These are phyloP conservation scores for Geotrichum klebahnii DNA, from an alignment of 1,139 yeast species.

Conservation along the genomic window DNA sequence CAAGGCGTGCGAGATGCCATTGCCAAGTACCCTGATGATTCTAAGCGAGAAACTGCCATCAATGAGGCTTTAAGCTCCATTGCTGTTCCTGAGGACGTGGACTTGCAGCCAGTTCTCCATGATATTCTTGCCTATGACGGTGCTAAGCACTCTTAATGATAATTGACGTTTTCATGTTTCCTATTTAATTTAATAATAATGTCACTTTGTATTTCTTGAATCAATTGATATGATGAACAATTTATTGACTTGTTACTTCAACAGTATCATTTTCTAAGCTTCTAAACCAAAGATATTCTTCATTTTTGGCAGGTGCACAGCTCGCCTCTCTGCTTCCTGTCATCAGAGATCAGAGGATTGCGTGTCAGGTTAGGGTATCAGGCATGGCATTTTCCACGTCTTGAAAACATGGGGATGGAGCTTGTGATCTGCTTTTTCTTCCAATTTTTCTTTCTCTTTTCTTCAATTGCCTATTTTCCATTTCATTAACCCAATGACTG, in stretches of 20 bases:
- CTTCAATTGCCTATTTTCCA: background rate
- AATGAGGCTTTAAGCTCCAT: constrained; percentile 31
- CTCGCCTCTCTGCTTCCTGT: too few relatives aligned
- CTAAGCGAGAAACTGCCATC: constrained; percentile 19
- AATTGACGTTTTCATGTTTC: background rate
- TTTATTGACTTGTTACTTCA: background rate
- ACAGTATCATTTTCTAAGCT: background rate
- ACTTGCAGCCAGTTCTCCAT: constrained; percentile 29
- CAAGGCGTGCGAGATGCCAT: constrained; percentile 28
- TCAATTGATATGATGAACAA: too few relatives aligned
- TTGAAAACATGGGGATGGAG: background rate
- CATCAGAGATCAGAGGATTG: too few relatives aligned
- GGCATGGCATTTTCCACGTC: too few relatives aligned
- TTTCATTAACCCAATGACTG: constrained; percentile 26
- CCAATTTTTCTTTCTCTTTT: background rate
- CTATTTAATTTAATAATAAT: too few relatives aligned
- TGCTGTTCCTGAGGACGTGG: constrained; percentile 30
- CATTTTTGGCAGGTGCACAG: too few relatives aligned
- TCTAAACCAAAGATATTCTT: too few relatives aligned
- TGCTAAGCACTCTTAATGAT: background rate
- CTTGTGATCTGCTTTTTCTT: background rate
- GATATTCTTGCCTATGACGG: constrained; percentile 24
- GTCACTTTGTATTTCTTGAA: too few relatives aligned
- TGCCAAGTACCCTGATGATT: constrained; percentile 15
- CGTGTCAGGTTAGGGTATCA: too few relatives aligned